Conservation (phyloP, 1,284 basidiomycete species). For the Cryptococcus deneoformans region DNA sequence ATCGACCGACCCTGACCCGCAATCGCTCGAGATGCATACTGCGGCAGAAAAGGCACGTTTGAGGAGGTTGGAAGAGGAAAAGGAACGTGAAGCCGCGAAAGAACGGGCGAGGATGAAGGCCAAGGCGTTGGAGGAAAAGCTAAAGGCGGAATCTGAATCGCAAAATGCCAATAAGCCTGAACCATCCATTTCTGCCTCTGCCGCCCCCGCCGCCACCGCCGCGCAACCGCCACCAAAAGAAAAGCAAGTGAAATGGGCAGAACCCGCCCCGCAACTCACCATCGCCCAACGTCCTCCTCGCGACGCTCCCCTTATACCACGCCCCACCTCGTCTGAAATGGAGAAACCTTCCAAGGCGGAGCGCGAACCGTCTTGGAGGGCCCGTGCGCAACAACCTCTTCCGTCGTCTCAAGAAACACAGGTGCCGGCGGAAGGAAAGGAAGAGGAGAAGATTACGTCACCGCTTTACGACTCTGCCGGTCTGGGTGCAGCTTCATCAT, state of each 20-base stretch:
- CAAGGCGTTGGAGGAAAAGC: conserved; percentile 74
- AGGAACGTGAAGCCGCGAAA: conserved; percentile 73
- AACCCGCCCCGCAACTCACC: no score
- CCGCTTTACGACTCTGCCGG: no score
- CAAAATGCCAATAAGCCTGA: no score
- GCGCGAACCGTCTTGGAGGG: neutral
- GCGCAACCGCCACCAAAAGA: no score
- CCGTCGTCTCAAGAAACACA: neutral
- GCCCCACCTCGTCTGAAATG: neutral
- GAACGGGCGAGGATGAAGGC: conserved; percentile 85
- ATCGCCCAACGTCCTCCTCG: no score
- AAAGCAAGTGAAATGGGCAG: no score
- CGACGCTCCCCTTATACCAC: neutral
- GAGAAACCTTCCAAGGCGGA: neutral
- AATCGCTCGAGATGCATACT: conserved; percentile 81
- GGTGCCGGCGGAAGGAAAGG: no score
- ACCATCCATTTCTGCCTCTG: no score
- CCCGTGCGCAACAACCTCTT: neutral
- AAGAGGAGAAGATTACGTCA: no score
- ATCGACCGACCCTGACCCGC: conserved; percentile 51
- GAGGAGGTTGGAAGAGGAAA: conserved; percentile 74
- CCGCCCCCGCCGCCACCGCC: no score
- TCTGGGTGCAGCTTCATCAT: neutral
- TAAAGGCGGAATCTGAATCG: conserved; percentile 32
- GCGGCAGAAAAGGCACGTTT: conserved; percentile 80